Conservation (phyloP, 2,329 filamentous ascomycete species). For the Colletotrichum echinochloae region DNA sequence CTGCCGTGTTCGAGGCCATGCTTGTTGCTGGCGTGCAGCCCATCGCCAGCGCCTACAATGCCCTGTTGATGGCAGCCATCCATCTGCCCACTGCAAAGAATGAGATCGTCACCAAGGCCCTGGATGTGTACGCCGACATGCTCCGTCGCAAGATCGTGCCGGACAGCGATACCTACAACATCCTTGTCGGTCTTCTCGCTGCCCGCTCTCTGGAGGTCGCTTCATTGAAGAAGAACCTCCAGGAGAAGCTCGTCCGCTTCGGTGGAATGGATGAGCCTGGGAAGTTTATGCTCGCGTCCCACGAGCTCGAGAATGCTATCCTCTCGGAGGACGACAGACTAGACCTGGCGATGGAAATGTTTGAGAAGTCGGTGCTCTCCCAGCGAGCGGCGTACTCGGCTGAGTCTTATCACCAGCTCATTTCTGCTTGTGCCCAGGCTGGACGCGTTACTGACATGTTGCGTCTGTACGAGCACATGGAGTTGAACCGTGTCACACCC, state of each 20-base stretch:
- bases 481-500: conserved; percentile 78
- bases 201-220: conserved; percentile 83
- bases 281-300: conserved; percentile 89
- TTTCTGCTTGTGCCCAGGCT: conserved; percentile 86
- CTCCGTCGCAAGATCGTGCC: conserved; percentile 84
- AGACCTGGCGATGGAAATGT: conserved; percentile 85
- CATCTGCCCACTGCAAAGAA: conserved; percentile 82
- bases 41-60: conserved; percentile 90
- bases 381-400: conserved; percentile 77
- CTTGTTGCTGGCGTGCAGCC: conserved; percentile 85
- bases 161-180: conserved; percentile 87
- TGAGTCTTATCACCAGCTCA: conserved; percentile 86
- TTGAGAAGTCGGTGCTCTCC: conserved; percentile 78
- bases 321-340: conserved; percentile 89
- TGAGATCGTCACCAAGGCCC: conserved; percentile 88
- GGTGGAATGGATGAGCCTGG: conserved; percentile 86
- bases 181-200: conserved; percentile 85
- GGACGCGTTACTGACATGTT: conserved; percentile 91
- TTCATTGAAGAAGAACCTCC: conserved; percentile 76
- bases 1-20: conserved; percentile 90
- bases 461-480: conserved; percentile 91
- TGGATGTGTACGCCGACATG: conserved; percentile 98
- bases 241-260: conserved; percentile 86
- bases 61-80: conserved; percentile 86
- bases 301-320: conserved; percentile 88